Evolutionary conservation across 176 grass and related monocot genomes (phyloP).

Genomic region (Secale cereale): DNA sequence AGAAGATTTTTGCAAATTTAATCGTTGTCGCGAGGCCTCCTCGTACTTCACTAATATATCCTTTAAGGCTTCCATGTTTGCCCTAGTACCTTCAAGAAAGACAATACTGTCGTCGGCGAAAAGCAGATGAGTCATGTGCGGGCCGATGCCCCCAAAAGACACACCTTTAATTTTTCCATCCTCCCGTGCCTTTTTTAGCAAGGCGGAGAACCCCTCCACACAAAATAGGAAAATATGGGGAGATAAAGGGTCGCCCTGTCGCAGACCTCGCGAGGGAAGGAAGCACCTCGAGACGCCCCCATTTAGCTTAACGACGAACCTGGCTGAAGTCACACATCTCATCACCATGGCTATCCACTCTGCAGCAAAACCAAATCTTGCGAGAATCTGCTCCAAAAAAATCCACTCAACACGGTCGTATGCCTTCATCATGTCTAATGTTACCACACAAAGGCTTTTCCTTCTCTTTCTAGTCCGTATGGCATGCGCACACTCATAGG

Average conservation of each 20-base stretch:
- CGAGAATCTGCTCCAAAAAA: too few species aligned
- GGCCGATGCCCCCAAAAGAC: not conserved
- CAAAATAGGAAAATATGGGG: too few species aligned
- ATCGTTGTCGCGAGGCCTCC: not conserved
- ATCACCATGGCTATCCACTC: not conserved
- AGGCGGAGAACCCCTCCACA: not conserved
- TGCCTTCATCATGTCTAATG: too few species aligned
- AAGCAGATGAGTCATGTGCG: not conserved
- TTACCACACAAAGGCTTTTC: too few species aligned
- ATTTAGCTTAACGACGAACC: not conserved
- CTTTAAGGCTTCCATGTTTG: not conserved
- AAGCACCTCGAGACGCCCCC: not conserved
- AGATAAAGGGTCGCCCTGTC: not conserved
- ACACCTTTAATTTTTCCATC: not conserved
- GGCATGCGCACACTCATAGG: too few species aligned
- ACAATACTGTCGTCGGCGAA: not conserved
- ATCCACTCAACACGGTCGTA: too few species aligned
- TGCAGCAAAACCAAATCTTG: too few species aligned
- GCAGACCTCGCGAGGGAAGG: not conserved
- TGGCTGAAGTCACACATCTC: not conserved
- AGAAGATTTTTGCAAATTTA: not conserved
- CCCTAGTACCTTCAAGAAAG: not conserved
- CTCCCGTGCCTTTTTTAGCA: not conserved
- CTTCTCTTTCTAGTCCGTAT: too few species aligned
- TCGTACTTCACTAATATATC: not conserved